phyloP scores from a whole-genome alignment of 176 grass and related monocot genomes.

The Cymbopogon citratus region DNA sequence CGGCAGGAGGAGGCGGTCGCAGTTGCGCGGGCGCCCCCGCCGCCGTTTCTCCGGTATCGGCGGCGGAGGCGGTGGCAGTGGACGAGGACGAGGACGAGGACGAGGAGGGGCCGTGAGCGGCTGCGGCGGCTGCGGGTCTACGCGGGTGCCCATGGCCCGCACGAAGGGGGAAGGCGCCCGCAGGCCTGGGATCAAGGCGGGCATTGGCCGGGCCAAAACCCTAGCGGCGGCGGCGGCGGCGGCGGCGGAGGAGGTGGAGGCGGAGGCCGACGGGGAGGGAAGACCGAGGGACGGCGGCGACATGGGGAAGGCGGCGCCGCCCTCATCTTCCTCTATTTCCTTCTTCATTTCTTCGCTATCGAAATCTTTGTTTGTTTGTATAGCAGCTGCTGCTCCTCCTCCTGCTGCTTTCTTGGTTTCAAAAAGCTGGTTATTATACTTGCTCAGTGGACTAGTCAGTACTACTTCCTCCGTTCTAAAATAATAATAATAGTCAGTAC shows the following conservation, averaged over 20 bases:
- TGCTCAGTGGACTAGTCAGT: too few relatives aligned
- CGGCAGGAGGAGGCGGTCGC: slow-evolving; percentile 21
- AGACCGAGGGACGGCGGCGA: neutral
- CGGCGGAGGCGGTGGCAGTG: neutral
- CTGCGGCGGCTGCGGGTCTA: slow-evolving; percentile 26
- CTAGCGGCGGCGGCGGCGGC: slow-evolving; percentile 1
- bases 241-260: neutral
- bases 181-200: slow-evolving; percentile 8
- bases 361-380: neutral
- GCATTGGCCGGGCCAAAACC: neutral
- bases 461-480: too few relatives aligned
- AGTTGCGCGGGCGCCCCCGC: slow-evolving; percentile 35
- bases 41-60: neutral
- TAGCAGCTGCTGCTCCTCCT: neutral
- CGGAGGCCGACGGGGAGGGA: neutral
- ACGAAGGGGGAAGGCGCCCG: slow-evolving; percentile 47
- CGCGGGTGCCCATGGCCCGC: slow-evolving; percentile 47
- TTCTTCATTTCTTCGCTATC: neutral
- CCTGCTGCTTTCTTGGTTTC: too few relatives aligned
- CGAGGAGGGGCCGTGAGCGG: neutral
- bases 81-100: neutral
- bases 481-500: too few relatives aligned
- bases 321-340: neutral
- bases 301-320: neutral
- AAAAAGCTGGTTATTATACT: too few relatives aligned